These are phyloP conservation scores for Amanita fuliginea DNA, from an alignment of 768 basidiomycete species.

Conservation along the genomic window DNA sequence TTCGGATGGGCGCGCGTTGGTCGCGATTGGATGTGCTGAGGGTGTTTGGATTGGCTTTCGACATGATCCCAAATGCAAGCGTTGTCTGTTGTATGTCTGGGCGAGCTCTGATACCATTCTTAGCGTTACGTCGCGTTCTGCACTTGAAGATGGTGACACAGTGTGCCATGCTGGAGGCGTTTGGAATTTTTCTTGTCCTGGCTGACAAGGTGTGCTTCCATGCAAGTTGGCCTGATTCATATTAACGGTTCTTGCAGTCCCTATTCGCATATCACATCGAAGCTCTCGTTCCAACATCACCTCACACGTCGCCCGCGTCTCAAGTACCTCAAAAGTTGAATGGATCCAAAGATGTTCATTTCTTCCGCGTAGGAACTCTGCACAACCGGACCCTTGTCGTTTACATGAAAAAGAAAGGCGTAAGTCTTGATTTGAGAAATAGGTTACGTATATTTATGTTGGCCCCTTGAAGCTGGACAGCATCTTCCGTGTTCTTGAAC, in stretches of 20 bases:
- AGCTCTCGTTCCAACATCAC: slow-evolving; percentile 84
- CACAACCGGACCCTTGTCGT: slow-evolving; percentile 82
- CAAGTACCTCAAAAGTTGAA: slow-evolving; percentile 86
- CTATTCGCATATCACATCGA: slow-evolving; percentile 94
- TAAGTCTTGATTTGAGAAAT: slow-evolving; percentile 13
- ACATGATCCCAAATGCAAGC: slow-evolving; percentile 73
- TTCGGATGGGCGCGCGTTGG: slow-evolving; percentile 67
- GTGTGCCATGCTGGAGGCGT: slow-evolving; percentile 90
- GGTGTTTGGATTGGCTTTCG: slow-evolving; percentile 94
- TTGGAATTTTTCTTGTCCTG: slow-evolving; percentile 92
- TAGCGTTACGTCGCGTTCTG: slow-evolving; percentile 84
- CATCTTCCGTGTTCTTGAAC: slow-evolving; percentile 95
- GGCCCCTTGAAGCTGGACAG: slow-evolving; percentile 55
- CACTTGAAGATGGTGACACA: slow-evolving; percentile 91
- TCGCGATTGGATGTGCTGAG: slow-evolving; percentile 85
- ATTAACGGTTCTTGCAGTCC: slow-evolving; percentile 32
- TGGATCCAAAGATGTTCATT: slow-evolving; percentile 84
- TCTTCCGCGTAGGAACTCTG: slow-evolving; percentile 88
- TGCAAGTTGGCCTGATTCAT: slow-evolving; percentile 33
- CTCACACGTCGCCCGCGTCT: slow-evolving; percentile 50
- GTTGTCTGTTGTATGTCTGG: background rate
- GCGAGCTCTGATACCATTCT: slow-evolving; percentile 17
- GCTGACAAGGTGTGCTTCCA: slow-evolving; percentile 69
- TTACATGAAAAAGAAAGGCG: slow-evolving; percentile 93
- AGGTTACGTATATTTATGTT: background rate